These are phyloP conservation scores for Albophoma yamanashiensis DNA, from an alignment of 2,329 filamentous ascomycete species.

Conservation along the genomic window DNA sequence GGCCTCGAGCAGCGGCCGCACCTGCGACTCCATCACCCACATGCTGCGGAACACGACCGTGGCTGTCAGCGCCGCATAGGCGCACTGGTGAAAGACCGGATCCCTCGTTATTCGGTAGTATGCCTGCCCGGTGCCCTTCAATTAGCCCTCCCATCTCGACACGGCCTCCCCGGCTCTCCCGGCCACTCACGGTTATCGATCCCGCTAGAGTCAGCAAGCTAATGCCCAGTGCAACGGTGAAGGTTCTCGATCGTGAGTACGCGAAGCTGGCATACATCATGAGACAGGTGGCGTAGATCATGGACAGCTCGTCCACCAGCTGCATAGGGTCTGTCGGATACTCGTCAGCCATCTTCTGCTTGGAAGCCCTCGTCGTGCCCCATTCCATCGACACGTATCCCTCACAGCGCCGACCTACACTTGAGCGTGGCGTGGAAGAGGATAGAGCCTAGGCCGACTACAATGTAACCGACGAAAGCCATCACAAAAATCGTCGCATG, in stretches of 20 bases:
- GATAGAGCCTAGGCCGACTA: conserved; percentile 44
- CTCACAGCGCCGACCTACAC: conserved; percentile 25
- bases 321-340: conserved; percentile 42
- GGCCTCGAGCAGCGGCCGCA: conserved; percentile 34
- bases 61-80: conserved; percentile 62
- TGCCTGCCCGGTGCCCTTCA: conserved; percentile 14
- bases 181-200: conserved; percentile 58
- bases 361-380: background rate
- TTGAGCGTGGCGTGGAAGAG: conserved; percentile 47
- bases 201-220: conserved; percentile 43
- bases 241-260: conserved; percentile 44
- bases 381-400: background rate
- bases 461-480: conserved; percentile 40
- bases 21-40: conserved; percentile 54
- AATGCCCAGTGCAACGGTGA: conserved; percentile 44
- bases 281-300: conserved; percentile 49
- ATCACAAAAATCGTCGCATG: conserved; percentile 71
- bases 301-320: conserved; percentile 47
- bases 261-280: conserved; percentile 60
- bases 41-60: conserved; percentile 63
- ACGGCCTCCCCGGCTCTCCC: background rate
- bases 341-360: background rate
- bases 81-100: conserved; percentile 72
- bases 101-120: conserved; percentile 73
- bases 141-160: background rate